Evolutionary conservation across 2,329 filamentous ascomycete genomes (phyloP).

Genomic region (Neofusicoccum laricinum): DNA sequence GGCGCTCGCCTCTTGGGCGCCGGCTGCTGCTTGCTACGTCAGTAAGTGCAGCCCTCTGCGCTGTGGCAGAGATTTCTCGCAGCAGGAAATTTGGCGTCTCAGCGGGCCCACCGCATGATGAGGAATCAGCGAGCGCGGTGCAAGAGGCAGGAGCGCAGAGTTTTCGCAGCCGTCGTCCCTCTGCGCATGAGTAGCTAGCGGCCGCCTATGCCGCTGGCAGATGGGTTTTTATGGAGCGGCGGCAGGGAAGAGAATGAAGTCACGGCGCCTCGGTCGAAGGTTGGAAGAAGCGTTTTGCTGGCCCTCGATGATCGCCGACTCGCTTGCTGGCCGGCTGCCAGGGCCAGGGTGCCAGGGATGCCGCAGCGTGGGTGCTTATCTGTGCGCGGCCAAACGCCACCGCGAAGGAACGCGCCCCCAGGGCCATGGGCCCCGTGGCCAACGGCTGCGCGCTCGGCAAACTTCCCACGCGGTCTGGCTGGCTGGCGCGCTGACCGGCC

Average conservation of each 20-base stretch:
- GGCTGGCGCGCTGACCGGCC: background rate
- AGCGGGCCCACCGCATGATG: conserved; percentile 4
- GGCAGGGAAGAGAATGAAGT: background rate
- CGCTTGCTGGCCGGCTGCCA: background rate
- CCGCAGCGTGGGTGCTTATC: background rate
- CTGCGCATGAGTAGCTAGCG: conserved; percentile 8
- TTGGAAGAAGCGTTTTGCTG: conserved; percentile 15
- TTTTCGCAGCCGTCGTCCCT: background rate
- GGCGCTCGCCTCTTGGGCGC: background rate
- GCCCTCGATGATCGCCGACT: conserved; percentile 12
- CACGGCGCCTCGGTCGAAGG: conserved; percentile 7
- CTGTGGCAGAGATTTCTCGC: background rate
- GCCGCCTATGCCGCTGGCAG: conserved; percentile 11
- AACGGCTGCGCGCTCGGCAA: conserved; percentile 11
- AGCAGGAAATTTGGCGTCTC: conserved; percentile 3
- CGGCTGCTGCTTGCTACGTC: background rate
- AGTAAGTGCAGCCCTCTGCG: too few species aligned
- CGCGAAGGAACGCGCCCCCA: background rate
- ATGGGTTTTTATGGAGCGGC: conserved; percentile 10
- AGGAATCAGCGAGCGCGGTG: background rate
- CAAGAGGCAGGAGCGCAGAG: background rate
- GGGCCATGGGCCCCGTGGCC: background rate
- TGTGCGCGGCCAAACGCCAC: background rate
- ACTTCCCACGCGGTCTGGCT: background rate
- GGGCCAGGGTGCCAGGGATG: background rate